Conservation (phyloP, 192 early-diverging fungal species). For the Coemansia furcata region DNA sequence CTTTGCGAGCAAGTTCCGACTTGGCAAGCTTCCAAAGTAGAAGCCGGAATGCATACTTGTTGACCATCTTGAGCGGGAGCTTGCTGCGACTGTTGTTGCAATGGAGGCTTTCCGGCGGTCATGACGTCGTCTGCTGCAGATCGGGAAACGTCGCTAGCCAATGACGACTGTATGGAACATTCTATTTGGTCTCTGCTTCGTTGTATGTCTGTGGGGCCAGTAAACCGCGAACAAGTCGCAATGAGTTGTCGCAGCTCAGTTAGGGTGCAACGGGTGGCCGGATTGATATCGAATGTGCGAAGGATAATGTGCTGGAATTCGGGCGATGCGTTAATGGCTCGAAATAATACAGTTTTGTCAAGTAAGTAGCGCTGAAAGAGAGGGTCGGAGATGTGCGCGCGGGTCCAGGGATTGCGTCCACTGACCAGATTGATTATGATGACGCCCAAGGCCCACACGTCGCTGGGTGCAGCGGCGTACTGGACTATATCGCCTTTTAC, state of each 20-base stretch:
- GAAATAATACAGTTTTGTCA: slow-evolving; percentile 61
- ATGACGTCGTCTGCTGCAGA: not conserved
- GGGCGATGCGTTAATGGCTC: slow-evolving; percentile 65
- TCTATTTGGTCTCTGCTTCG: not conserved
- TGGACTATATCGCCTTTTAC: slow-evolving; percentile 53
- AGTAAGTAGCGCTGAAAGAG: slow-evolving; percentile 71
- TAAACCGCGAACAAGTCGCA: slow-evolving; percentile 40
- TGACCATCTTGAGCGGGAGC: not conserved
- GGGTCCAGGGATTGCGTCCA: slow-evolving; percentile 80
- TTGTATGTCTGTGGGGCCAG: not conserved
- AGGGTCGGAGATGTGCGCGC: slow-evolving; percentile 67
- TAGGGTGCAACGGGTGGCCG: slow-evolving; percentile 55
- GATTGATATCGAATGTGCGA: slow-evolving; percentile 72
- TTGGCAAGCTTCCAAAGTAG: not conserved
- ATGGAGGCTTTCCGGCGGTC: not conserved
- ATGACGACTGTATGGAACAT: not conserved
- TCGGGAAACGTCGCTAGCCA: not conserved
- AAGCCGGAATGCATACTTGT: not conserved
- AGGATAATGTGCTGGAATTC: slow-evolving; percentile 69
- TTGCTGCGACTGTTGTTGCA: not conserved
- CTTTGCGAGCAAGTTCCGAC: not conserved
- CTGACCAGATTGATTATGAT: slow-evolving; percentile 86
- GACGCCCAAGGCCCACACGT: slow-evolving; percentile 87
- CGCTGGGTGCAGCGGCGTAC: slow-evolving; percentile 72
- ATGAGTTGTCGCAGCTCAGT: slow-evolving; percentile 47